A percentile compares a stretch with the other conserved stretches of the same genome.
These are phyloP conservation scores for Cladosporium sp. DNA, from an alignment of 2,329 filamentous ascomycete species.

Conservation along the genomic window DNA sequence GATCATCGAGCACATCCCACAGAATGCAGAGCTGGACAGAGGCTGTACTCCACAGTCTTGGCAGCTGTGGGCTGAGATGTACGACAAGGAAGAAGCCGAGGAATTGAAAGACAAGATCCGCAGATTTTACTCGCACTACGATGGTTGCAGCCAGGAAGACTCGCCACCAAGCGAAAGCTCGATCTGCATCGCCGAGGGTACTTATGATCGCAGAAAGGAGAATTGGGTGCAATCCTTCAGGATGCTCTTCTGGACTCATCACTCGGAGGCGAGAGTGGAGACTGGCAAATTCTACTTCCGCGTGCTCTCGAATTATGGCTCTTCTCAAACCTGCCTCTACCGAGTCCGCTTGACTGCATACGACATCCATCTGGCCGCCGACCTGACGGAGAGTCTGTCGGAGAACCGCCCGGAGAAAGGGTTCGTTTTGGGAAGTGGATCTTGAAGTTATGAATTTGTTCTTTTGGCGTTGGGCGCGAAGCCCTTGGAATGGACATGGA, in stretches of 20 bases:
- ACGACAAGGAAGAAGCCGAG: constrained; percentile 22
- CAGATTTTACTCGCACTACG: constrained; percentile 14
- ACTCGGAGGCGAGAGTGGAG: constrained; percentile 6
- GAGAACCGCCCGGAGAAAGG: neutral
- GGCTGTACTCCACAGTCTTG: constrained; percentile 43
- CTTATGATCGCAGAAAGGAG: constrained; percentile 43
- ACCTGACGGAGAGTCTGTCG: neutral
- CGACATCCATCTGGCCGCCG: neutral
- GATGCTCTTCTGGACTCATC: constrained; percentile 33
- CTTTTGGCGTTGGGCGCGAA: neutral
- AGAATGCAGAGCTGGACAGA: constrained; percentile 41
- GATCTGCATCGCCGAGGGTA: constrained; percentile 43
- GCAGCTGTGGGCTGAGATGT: constrained; percentile 47
- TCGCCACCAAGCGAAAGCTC: constrained; percentile 31
- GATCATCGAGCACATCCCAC: constrained; percentile 50
- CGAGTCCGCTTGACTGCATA: constrained; percentile 46
- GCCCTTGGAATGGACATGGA: neutral
- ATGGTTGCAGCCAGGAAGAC: neutral
- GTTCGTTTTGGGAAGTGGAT: neutral
- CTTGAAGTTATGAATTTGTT: neutral
- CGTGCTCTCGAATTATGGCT: constrained; percentile 47
- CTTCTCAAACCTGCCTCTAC: constrained; percentile 49
- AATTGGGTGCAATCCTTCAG: constrained; percentile 47
- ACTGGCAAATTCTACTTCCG: constrained; percentile 39
- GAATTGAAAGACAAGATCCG: constrained; percentile 25